Evolutionary conservation across 306 rosid genomes (phyloP).

Genomic region (Corylus heterophylla): DNA sequence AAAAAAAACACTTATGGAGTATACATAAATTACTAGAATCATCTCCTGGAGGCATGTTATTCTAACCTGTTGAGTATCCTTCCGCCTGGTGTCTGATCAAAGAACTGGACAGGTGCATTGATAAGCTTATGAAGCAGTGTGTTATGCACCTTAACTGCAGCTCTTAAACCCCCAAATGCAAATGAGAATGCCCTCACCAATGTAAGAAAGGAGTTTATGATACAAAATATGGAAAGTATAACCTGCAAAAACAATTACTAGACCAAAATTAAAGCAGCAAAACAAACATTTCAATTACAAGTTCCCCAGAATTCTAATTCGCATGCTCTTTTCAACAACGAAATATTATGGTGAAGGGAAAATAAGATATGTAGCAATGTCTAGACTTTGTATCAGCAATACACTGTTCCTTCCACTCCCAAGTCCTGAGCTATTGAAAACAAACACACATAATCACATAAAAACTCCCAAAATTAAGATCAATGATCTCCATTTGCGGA

Average conservation of each 20-base stretch:
- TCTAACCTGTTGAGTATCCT: constrained; percentile 88
- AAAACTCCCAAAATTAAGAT: background rate
- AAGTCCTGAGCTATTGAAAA: background rate
- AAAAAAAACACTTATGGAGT: background rate
- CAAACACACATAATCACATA: background rate
- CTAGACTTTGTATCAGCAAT: background rate
- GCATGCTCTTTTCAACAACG: background rate
- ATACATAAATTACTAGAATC: constrained; percentile 15
- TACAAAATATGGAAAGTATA: constrained; percentile 74
- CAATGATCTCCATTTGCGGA: background rate
- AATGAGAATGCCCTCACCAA: constrained; percentile 94
- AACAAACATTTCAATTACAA: background rate
- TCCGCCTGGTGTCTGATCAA: constrained; percentile 87
- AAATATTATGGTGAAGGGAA: background rate
- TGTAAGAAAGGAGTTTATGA: constrained; percentile 78
- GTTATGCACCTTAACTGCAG: constrained; percentile 84
- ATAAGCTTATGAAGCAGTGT: constrained; percentile 63
- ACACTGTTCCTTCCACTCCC: background rate
- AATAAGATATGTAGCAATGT: background rate
- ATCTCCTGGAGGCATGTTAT: constrained; percentile 27
- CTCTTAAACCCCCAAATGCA: constrained; percentile 91
- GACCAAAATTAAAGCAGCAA: constrained; percentile 22
- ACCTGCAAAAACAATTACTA: constrained; percentile 52
- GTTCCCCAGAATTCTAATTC: no score
- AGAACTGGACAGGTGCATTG: constrained; percentile 83